Evolutionary conservation across 208 protist species (phyloP).

Genomic region (Vickermania spadyakhi): DNA sequence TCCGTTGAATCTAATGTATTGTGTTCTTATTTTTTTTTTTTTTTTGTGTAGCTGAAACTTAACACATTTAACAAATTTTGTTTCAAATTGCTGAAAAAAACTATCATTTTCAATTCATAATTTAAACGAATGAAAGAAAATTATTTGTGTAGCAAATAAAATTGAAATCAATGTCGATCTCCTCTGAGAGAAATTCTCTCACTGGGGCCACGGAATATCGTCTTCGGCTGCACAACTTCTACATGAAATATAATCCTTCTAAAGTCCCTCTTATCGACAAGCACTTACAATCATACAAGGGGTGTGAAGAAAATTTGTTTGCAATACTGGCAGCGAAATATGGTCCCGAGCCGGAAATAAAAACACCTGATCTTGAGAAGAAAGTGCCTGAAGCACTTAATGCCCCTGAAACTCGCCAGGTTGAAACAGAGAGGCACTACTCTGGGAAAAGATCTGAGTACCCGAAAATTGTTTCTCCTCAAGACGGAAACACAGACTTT

Average conservation of each 20-base stretch:
- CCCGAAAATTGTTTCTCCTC: slow-evolving; percentile 41
- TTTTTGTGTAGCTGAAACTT: no score
- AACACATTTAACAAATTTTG: no score
- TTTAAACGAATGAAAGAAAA: no score
- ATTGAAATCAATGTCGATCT: no score
- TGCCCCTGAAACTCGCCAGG: slow-evolving; percentile 17
- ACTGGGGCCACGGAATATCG: no score
- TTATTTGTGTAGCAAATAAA: no score
- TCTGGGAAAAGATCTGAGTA: slow-evolving; percentile 41
- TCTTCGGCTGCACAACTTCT: slow-evolving; percentile 49
- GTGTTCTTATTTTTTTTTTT: no score
- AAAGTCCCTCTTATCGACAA: slow-evolving; percentile 49
- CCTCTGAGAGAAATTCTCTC: no score
- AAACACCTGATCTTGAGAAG: slow-evolving; percentile 7
- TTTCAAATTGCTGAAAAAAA: no score
- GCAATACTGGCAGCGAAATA: slow-evolving; percentile 65
- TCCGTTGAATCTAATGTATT: no score
- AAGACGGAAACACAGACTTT: slow-evolving; percentile 64
- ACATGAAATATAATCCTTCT: slow-evolving; percentile 62
- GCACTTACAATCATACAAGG: slow-evolving; percentile 30
- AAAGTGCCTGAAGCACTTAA: no score
- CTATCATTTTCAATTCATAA: no score
- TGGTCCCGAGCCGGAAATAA: slow-evolving; percentile 36
- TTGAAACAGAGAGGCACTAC: slow-evolving; percentile 42
- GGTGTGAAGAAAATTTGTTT: slow-evolving; percentile 64